Evolutionary conservation across 257 asterid genomes (phyloP), one percentile per base, ranked within the genome.

Genomic region (Thymus mandschuricus): DNA sequence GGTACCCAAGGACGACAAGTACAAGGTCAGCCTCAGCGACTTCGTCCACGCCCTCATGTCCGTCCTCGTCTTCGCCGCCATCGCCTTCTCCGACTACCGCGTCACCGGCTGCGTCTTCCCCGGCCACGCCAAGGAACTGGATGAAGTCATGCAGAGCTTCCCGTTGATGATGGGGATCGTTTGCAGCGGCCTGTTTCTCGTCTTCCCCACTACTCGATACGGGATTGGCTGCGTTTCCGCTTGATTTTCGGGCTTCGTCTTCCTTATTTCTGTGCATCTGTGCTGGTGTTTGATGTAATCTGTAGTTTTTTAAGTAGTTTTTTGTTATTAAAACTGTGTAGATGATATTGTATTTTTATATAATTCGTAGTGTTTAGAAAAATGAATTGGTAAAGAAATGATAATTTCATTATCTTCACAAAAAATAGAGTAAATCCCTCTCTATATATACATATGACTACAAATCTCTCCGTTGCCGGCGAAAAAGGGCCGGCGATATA

Each of bases 11-110:
- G 96, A 89, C 11, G 96, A 89, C 7, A 77, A 81, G 76, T 93
- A 52, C 54, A 73, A 72, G 75, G 81, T 89, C 2, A 87, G 96
- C 2, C 34, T 89, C 10, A 86, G 96, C 3, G 98, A 93, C 70
- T 84, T 93, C 21, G 96, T 93, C 1, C 97, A 88, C 44, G 98
- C 98, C 0, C 3, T 87, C 68, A 92, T 92, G 98, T 93, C 98
- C 0, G 90, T 78, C 0, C 78, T 93, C 29, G 98, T 93, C 34
- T 91, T 93, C 15, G 79, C 84, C 21, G 90, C 97, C 2, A 91
- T 93, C 5, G 96, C 96, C 0, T 66, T 89, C 57, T 89, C 98
- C 4, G 98, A 94, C 60, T 91, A 91, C 43, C 84, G 97, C 34
- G 96, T 94, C 5, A 86, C 96, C n/a, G 83, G 86, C 0, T 94